Base-by-base conservation (phyloP, 805 yeast genomes). In the Monosporozyma solicola region DNA sequence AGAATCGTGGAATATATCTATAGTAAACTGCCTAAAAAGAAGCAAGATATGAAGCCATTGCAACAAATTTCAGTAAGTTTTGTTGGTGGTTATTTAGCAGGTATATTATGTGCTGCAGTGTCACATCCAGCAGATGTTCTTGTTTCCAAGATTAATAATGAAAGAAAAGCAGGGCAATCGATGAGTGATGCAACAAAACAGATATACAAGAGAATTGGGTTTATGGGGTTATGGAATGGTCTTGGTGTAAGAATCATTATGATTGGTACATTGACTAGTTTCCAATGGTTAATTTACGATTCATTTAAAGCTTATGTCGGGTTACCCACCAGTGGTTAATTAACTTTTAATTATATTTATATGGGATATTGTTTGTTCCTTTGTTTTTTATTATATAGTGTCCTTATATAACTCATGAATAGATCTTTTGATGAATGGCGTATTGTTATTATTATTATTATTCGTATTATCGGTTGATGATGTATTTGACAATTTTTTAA, bases 101-200 rank as follows among this genome's bases (percentile, higher is more conserved):
- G 98, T 83, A 84, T 94, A 53, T 81, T 91, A 74, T 92, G 97
- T 76, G 98, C 99, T 7, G 74, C 86, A 51, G 94, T 91, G 16
- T 91, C 97, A 29, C 97, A 94, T 70, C 99, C 99, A 22, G 98
- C 98, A n/a, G 99, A 92, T 71, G 97, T 92, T 35, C 84, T 94
- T 96, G 98, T 92, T 27, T 87, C 96, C 49, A 87, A 90, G 78
- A 82, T 94, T 64, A 91, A 88, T 68, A 78, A 85, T 51, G 69
- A 65, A 39, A 55, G 90, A 82, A 62, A 82, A 80, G 63, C 72
- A 70, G 66, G 77, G 83, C 96, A 90, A 73, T 65, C 85, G 5
- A 76, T 80, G 62, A 83, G 84, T 31, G 72, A 74, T 33, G 94
- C 95, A 10, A 76, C 87, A 44, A 61, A 71, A 55, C 25, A 94